Evolutionary conservation across 805 yeast species (phyloP).

Genomic region (Saitoella complicata): DNA sequence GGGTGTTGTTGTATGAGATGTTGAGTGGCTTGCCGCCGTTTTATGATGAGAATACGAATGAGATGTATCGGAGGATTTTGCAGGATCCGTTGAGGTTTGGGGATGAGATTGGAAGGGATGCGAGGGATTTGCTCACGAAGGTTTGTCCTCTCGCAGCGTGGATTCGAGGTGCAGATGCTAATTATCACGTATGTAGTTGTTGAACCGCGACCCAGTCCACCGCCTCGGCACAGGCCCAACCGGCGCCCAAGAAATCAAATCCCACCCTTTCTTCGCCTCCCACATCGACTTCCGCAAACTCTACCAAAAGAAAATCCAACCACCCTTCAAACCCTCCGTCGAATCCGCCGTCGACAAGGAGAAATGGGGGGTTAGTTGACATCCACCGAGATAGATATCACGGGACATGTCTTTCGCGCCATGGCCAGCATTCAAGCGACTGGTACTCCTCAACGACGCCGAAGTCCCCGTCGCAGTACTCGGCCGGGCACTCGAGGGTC

Average conservation of each 20-base stretch:
- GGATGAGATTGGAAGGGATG: conserved; percentile 68
- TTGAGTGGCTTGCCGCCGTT: conserved; percentile 93
- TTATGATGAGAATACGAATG: conserved; percentile 82
- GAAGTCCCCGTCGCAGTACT: too few species aligned
- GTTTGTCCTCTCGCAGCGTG: too few species aligned
- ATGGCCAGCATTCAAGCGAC: too few species aligned
- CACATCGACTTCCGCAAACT: conserved; percentile 83
- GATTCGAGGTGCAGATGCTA: too few species aligned
- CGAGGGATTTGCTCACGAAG: conserved; percentile 55
- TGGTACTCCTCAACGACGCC: too few species aligned
- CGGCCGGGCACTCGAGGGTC: too few species aligned
- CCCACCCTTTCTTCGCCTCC: conserved; percentile 60
- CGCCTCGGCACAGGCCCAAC: conserved; percentile 45
- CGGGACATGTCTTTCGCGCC: too few species aligned
- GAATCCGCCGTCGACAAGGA: conserved; percentile 26
- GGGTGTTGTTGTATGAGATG: conserved; percentile 88
- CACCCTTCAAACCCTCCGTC: conserved; percentile 90
- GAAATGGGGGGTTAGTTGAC: too few species aligned
- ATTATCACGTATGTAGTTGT: too few species aligned
- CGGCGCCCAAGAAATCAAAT: conserved; percentile 72
- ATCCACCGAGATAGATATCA: too few species aligned
- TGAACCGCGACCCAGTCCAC: conserved; percentile 70
- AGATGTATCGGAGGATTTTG: conserved; percentile 85
- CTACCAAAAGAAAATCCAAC: conserved; percentile 71
- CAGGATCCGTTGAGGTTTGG: conserved; percentile 86